phyloP scores from a whole-genome alignment of 208 protist genomes.

The Acanthamoeba lugdunensis region DNA sequence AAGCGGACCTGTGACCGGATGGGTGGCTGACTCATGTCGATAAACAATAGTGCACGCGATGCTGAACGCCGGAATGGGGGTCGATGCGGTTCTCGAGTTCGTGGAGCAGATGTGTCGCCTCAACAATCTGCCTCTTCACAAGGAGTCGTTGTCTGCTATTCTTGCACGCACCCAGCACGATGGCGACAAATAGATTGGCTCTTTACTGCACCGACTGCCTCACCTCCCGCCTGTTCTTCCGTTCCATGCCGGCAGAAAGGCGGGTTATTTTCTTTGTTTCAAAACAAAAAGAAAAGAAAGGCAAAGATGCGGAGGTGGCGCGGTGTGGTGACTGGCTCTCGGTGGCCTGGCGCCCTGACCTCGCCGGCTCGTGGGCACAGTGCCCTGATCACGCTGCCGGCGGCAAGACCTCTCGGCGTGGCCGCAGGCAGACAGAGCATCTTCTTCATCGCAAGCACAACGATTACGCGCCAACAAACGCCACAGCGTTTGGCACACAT shows the following conservation, averaged over 20 bases:
- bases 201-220: neutral
- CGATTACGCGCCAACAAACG: too few relatives aligned
- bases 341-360: neutral
- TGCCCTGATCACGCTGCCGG: too few relatives aligned
- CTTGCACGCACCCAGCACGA: slow-evolving; percentile 1
- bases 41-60: neutral
- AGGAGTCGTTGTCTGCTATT: neutral
- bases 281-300: too few relatives aligned
- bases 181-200: neutral
- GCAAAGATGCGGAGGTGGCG: too few relatives aligned
- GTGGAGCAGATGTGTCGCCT: slow-evolving; percentile 43
- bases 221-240: neutral
- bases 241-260: too few relatives aligned
- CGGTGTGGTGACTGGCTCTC: too few relatives aligned
- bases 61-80: neutral
- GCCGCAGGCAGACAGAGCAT: too few relatives aligned
- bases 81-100: neutral
- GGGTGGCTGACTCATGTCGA: neutral
- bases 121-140: neutral
- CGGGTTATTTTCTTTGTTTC: too few relatives aligned
- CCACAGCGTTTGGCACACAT: neutral
- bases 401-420: too few relatives aligned
- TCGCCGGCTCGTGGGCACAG: too few relatives aligned
- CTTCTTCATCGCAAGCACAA: too few relatives aligned
- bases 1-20: neutral